Percentiles rank a stretch among this genome's conserved stretches.
Conservation (phyloP, 106 monocot genomes). For the Apostasia ramifera region DNA sequence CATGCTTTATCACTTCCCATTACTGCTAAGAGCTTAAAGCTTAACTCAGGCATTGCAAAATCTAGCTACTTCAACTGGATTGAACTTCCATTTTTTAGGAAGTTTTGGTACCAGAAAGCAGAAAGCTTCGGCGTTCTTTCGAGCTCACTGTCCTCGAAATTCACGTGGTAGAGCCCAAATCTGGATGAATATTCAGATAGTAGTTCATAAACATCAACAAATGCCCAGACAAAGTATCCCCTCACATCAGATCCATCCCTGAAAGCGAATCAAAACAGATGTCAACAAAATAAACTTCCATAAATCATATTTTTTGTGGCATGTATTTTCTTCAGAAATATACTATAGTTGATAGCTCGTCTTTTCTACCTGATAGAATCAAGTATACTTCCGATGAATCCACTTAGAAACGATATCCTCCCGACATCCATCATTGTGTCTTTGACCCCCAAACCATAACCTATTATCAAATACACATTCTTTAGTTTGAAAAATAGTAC, state of each 20-base stretch:
- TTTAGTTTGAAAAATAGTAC: too few species aligned
- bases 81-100: constrained; percentile 16
- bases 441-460: not conserved
- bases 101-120: constrained; percentile 43
- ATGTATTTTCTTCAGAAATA: too few species aligned
- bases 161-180: constrained; percentile 36
- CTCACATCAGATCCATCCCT: constrained; percentile 40
- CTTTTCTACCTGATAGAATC: constrained; percentile 17
- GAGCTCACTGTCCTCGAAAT: constrained; percentile 27
- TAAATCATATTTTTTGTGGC: not conserved
- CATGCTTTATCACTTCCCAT: too few species aligned
- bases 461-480: not conserved
- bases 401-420: constrained; percentile 7
- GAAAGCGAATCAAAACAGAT: not conserved
- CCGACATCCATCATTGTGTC: constrained; percentile 1
- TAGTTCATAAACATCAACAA: constrained; percentile 46
- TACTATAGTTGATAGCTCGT: not conserved
- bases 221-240: constrained; percentile 51
- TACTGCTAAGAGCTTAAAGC: too few species aligned
- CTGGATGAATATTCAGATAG: constrained; percentile 15
- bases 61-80: not conserved
- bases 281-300: not conserved
- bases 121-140: constrained; percentile 35
- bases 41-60: too few species aligned
- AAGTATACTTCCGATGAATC: constrained; percentile 11